Percentiles rank a stretch among this genome's conserved stretches.
Conservation (phyloP, 2,329 filamentous ascomycete genomes). For the Beauveria australis region DNA sequence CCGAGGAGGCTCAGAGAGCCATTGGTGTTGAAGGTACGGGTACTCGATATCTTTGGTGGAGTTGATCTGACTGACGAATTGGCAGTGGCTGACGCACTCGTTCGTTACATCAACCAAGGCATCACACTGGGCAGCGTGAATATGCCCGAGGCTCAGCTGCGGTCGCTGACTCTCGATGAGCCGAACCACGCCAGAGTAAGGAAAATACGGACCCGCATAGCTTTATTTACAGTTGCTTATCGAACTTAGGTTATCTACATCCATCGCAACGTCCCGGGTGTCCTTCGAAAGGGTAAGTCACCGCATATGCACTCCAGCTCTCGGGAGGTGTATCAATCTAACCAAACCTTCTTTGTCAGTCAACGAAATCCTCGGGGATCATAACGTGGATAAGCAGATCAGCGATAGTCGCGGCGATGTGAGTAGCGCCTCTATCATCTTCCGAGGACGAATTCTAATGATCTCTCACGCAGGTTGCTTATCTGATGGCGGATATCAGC, state of each 20-base stretch:
- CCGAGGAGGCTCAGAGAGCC: constrained; percentile 92
- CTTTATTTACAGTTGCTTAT: constrained; percentile 13
- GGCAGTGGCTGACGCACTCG: constrained; percentile 71
- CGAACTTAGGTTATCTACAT: constrained; percentile 68
- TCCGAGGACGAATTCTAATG: constrained; percentile 7
- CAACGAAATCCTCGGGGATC: constrained; percentile 86
- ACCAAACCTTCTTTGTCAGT: constrained; percentile 39
- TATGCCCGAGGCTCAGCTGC: constrained; percentile 86
- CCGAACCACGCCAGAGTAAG: constrained; percentile 72
- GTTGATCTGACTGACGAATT: constrained; percentile 12
- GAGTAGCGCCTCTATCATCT: constrained; percentile 19
- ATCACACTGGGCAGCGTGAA: constrained; percentile 89
- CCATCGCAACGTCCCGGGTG: constrained; percentile 92
- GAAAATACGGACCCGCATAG: neutral
- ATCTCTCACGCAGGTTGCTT: constrained; percentile 56
- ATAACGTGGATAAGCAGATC: constrained; percentile 99
- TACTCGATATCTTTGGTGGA: neutral
- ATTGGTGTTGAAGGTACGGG: constrained; percentile 74
- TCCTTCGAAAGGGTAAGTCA: constrained; percentile 67
- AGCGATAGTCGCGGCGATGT: constrained; percentile 89
- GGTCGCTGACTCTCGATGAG: constrained; percentile 85
- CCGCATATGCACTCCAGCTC: constrained; percentile 5
- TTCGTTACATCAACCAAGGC: constrained; percentile 93
- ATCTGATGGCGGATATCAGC: constrained; percentile 96
- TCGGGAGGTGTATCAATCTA: neutral